Evolutionary conservation across 1,284 basidiomycete species (phyloP).

Genomic region (Stereum hirsutum): DNA sequence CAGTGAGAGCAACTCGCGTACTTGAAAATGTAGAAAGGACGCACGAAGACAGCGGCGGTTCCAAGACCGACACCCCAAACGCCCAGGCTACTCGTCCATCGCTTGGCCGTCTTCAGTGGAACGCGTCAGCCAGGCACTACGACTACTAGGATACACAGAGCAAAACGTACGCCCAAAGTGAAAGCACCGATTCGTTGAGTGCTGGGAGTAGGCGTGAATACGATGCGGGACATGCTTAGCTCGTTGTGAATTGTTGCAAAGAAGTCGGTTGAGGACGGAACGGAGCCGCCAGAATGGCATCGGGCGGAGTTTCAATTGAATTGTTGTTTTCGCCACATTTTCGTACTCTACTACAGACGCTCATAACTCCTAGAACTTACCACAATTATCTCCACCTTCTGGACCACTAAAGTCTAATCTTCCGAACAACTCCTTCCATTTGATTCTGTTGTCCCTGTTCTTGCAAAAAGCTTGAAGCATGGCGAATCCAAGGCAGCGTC

Average conservation of each 20-base stretch:
- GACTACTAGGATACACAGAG: neutral
- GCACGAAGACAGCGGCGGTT: constrained; percentile 53
- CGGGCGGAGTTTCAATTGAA: neutral
- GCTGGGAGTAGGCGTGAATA: constrained; percentile 10
- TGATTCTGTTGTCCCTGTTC: no score
- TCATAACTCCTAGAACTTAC: no score
- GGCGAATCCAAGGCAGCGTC: constrained; percentile 89
- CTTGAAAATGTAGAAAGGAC: constrained; percentile 18
- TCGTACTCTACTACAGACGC: no score
- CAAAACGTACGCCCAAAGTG: constrained; percentile 14
- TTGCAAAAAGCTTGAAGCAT: no score
- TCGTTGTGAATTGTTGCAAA: neutral
- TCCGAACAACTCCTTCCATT: constrained; percentile 1
- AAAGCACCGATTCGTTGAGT: constrained; percentile 12
- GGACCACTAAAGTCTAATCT: no score
- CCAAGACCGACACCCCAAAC: constrained; percentile 67
- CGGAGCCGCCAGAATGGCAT: neutral
- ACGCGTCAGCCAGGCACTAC: constrained; percentile 1
- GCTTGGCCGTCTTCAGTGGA: constrained; percentile 23
- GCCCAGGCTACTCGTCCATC: constrained; percentile 49
- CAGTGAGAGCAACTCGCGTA: neutral
- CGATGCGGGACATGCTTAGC: constrained; percentile 10
- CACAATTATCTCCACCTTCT: no score
- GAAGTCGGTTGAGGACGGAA: neutral
- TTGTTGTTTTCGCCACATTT: no score